phyloP scores from a whole-genome alignment of 129 eudicot genomes.

The carrot (Daucus carota) region DNA sequence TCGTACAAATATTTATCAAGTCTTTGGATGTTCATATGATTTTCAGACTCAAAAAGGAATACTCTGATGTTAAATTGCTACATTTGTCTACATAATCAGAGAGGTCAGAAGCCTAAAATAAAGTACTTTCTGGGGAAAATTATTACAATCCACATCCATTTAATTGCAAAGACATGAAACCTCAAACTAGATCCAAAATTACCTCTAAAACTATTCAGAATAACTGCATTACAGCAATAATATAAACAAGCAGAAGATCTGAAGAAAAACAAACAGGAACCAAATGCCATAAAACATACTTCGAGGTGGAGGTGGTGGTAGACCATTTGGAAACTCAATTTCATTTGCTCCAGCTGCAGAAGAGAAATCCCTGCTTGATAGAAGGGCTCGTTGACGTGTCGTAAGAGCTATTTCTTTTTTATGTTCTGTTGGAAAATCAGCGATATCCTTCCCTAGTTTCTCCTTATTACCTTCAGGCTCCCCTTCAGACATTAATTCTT shows the following conservation, averaged over 20 bases:
- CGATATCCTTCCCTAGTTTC: conserved; percentile 44
- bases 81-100: background rate
- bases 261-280: background rate
- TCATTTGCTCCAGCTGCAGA: conserved; percentile 19
- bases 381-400: conserved; percentile 77
- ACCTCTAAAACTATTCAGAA: background rate
- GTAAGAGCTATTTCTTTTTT: conserved; percentile 68
- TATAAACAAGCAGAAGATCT: background rate
- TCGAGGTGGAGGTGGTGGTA: conserved; percentile 83
- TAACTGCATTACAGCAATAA: background rate
- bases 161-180: background rate
- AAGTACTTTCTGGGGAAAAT: background rate
- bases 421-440: conserved; percentile 54
- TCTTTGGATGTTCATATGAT: no score
- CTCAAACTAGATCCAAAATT: background rate
- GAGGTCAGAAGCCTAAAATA: background rate
- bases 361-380: conserved; percentile 41
- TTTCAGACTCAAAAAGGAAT: background rate
- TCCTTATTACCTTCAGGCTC: conserved; percentile 48
- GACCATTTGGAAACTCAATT: conserved; percentile 85
- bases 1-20: background rate
- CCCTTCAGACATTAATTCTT: conserved; percentile 45
- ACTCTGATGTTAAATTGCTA: background rate
- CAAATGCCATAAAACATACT: conserved; percentile 29
- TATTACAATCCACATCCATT: no score